Evolutionary conservation across 1,284 basidiomycete species (phyloP), one percentile per base, ranked within the genome.

Genomic region (Hortiboletus rubellus): DNA sequence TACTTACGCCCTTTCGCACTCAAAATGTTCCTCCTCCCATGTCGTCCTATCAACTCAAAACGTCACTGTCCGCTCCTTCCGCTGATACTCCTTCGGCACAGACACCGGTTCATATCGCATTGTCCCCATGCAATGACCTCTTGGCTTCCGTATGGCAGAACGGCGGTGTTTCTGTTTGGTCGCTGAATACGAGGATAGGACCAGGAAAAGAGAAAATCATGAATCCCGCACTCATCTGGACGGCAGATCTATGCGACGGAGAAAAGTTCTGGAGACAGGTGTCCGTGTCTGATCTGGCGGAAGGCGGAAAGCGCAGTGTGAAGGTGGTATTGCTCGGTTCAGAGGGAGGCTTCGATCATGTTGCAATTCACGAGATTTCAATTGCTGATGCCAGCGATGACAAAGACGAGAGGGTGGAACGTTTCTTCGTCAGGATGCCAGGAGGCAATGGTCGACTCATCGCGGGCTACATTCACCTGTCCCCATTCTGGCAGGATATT

Each of bases 11-110:
- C 5, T 98, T 99, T 80, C 83, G 95, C 37, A 85, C 86, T 5
- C 93, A 97, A 75, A 98, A 96, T 69, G 84, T 96, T 2, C 96
- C 96, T 5, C 96, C 96, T 18, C 97, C 96, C 0, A 97, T 98
- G 95, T 90, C 88, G 0, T 88, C 94, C 1, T 80, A 82, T 67
- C 80, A 83, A 54, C 81, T 97, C 50, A 41, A 75, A 22, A 68
- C 84, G 30, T 64, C 66, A 4, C 58, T 56, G 15, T 63, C 66
- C 43, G 42, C 62, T 34, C 22, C 46, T 30, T 55, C 64, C 7
- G 49, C 54, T 0, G 57, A 61, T 10, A 50, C 18, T 18, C 18
- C 30, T 18, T 46, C 43, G 3, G 24, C 36, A 7, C 46, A 55
- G 30, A 59, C 66, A 72, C 91, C 92, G 0, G 72, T 87, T 3